Conservation (phyloP, 2,329 filamentous ascomycete genomes). For the Chaetomiaceae sp. region DNA sequence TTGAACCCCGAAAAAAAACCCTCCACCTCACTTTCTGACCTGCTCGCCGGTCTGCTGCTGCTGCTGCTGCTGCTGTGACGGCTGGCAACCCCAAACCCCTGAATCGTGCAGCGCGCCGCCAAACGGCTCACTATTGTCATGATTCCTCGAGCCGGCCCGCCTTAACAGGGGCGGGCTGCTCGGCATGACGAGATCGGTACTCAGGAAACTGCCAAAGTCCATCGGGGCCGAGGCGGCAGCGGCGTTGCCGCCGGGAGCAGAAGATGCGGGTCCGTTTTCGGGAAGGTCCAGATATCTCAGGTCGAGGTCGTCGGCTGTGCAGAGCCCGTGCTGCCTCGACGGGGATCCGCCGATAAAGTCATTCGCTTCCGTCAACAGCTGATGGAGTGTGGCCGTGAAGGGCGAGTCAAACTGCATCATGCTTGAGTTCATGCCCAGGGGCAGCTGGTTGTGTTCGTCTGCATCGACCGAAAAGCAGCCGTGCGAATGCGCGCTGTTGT, state of each 20-base stretch:
- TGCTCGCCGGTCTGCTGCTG: too few species aligned
- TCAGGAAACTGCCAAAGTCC: conserved; percentile 47
- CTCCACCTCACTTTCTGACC: too few species aligned
- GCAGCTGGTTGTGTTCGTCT: conserved; percentile 22
- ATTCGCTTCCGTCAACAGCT: conserved; percentile 57
- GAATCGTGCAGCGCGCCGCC: conserved; percentile 11
- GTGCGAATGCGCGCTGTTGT: conserved; percentile 23
- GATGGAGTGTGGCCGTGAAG: conserved; percentile 58
- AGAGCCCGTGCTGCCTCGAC: too few species aligned
- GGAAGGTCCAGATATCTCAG: not conserved
- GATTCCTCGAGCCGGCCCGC: conserved; percentile 12
- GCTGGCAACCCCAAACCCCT: not conserved
- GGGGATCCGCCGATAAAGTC: conserved; percentile 40
- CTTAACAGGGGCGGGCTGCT: conserved; percentile 44
- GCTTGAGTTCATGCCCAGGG: not conserved
- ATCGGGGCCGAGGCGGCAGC: conserved; percentile 28
- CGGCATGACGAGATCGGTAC: conserved; percentile 44
- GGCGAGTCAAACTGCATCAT: conserved; percentile 49
- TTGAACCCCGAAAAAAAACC: too few species aligned
- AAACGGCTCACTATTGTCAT: conserved; percentile 22
- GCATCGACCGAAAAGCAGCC: conserved; percentile 35
- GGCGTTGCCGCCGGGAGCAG: not conserved
- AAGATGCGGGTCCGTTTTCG: too few species aligned
- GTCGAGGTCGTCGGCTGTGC: too few species aligned
- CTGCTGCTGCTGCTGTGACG: too few species aligned